Percentiles rank a stretch among this genome's conserved stretches.
These are phyloP conservation scores for Tremella fuciformis DNA, from an alignment of 768 basidiomycete species.

Conservation along the genomic window DNA sequence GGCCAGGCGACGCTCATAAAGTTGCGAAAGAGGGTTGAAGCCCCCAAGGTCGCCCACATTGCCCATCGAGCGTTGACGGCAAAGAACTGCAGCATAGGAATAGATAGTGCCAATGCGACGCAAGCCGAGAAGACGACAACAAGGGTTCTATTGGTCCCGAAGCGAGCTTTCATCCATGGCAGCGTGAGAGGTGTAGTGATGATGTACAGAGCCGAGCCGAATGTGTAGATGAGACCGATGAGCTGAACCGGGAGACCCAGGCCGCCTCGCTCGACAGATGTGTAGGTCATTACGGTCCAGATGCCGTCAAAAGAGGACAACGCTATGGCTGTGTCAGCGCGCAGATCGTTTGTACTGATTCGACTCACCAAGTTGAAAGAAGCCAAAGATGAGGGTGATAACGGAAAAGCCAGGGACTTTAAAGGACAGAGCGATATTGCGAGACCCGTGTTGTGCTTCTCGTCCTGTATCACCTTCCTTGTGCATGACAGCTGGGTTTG, in stretches of 20 bases:
- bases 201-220: conserved; percentile 22
- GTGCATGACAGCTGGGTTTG: not conserved
- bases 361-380: conserved; percentile 2
- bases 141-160: conserved; percentile 15
- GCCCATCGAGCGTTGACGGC: conserved; percentile 14
- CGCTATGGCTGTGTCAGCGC: conserved; percentile 11
- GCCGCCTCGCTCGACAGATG: conserved; percentile 25
- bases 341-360: not conserved
- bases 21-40: conserved; percentile 9
- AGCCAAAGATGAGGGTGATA: conserved; percentile 1
- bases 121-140: conserved; percentile 11
- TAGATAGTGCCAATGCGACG: conserved; percentile 19
- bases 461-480: not conserved
- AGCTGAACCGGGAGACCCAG: conserved; percentile 33
- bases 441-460: not conserved
- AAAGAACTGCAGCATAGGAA: conserved; percentile 29
- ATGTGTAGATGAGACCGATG: conserved; percentile 25
- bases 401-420: not conserved
- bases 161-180: conserved; percentile 20
- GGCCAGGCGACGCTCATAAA: conserved; percentile 26
- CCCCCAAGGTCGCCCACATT: conserved; percentile 21
- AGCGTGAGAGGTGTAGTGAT: conserved; percentile 18
- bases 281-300: conserved; percentile 33
- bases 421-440: not conserved
- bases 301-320: conserved; percentile 33